Evolutionary conservation across 1,284 basidiomycete species (phyloP), one percentile per base, ranked within the genome.

Genomic region (Cerioporus squamosus): DNA sequence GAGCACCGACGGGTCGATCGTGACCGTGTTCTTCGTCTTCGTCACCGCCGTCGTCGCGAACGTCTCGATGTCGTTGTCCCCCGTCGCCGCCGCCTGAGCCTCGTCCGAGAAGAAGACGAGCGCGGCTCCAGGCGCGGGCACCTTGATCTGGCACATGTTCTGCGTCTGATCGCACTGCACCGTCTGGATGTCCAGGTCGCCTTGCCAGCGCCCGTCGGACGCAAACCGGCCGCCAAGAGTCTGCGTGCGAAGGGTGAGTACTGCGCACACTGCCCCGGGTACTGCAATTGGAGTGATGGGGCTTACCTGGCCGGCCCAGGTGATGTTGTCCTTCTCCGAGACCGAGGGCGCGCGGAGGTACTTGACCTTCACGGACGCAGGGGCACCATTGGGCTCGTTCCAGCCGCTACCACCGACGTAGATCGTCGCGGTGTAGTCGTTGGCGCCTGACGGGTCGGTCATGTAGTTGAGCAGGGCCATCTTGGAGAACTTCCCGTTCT

Each of bases 381-480:
- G 81, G 2, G 72, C 74, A 33, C 67, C 70, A 49, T 66, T 71
- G 24, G 68, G 39, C 67, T 73, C 73, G 54, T 51, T 69, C 75
- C 48, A 74, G 71, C 58, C 73, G 3, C 77, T 78, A 5, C 79
- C 81, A 29, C 81, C 80, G 10, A 81, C 70, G 40, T 77, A 72
- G 53, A 79, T 68, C 31, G 75, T 75, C 12, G 76, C 83, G 0
- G 74, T 79, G 63, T 84, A 76, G 66, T 82, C 79, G 64, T 76
- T 82, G 10, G 74, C 78, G 10, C 84, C 85, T 2, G 73, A 74
- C 0, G 77, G 64, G 65, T 88, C 86, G 22, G 77, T 74, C 46
- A 85, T 74, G 65, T 81, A 92, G 72, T 93, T 94, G 75, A 92
- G 81, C 55, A 93, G 70, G 10, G 83, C 83, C n/a, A 87, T 75